Evolutionary conservation across 257 asterid species (phyloP).

Genomic region (Prunella vulgaris): DNA sequence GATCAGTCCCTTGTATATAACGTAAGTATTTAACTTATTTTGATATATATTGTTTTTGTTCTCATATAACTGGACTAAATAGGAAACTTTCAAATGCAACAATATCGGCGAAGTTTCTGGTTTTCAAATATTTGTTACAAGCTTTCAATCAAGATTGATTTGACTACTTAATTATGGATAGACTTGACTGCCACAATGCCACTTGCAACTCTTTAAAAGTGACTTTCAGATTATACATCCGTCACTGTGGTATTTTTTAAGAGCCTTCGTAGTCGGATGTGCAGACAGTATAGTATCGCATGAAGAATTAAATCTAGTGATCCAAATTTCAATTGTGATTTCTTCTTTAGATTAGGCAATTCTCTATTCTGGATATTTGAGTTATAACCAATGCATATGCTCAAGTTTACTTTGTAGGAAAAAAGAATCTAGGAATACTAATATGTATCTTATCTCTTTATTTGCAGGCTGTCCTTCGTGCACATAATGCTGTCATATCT

Average conservation of each 20-base stretch:
- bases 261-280: not conserved
- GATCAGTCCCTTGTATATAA: slow-evolving; percentile 75
- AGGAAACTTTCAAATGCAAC: not conserved
- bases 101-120: not conserved
- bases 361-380: not conserved
- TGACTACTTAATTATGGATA: not conserved
- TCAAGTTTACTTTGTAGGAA: slow-evolving; percentile 17
- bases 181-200: not conserved
- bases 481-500: slow-evolving; percentile 94
- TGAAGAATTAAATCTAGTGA: slow-evolving; percentile 4
- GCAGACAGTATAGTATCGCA: slow-evolving; percentile 5
- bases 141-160: slow-evolving; percentile 4
- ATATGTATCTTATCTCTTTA: slow-evolving; percentile 15
- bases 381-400: slow-evolving; percentile 5
- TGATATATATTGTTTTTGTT: not conserved
- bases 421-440: not conserved
- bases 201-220: not conserved
- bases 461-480: slow-evolving; percentile 91
- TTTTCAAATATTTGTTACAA: slow-evolving; percentile 1
- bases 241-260: not conserved
- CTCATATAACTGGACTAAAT: not conserved
- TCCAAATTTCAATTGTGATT: not conserved
- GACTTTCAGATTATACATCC: not conserved
- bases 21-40: slow-evolving; percentile 43
- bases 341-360: not conserved